phyloP scores from a whole-genome alignment of 192 early-diverging fungal species.

The Jimgerdemannia lactiflua region DNA sequence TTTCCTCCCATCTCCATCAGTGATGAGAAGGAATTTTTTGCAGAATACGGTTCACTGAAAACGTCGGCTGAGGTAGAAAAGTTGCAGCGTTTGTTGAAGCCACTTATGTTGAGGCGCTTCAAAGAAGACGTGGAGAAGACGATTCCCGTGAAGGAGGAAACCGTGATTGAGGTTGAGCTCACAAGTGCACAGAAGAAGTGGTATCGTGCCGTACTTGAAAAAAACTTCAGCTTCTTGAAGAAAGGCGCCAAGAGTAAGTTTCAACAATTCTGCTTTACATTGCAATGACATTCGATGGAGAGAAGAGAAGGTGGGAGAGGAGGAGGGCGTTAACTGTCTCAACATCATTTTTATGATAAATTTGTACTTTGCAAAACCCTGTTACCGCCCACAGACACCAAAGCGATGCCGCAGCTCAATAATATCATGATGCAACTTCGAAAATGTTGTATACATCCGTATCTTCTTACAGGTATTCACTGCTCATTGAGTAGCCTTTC shows the following conservation, averaged over 20 bases:
- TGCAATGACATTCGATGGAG: no score
- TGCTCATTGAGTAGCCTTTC: not conserved
- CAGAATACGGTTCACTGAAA: constrained; percentile 65
- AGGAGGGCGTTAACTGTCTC: not conserved
- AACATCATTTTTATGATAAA: not conserved
- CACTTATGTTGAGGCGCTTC: constrained; percentile 81
- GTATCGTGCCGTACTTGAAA: constrained; percentile 82
- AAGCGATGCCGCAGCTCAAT: constrained; percentile 69
- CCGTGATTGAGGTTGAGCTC: constrained; percentile 86
- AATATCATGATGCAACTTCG: constrained; percentile 90
- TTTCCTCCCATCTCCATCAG: constrained; percentile 10
- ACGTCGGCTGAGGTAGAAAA: constrained; percentile 76
- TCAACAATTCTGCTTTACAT: constrained; percentile 7
- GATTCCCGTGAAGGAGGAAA: constrained; percentile 88
- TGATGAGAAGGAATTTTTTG: constrained; percentile 64
- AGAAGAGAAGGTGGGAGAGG: not conserved
- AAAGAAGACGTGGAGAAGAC: constrained; percentile 90
- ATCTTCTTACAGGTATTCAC: constrained; percentile 54
- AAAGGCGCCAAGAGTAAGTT: constrained; percentile 60
- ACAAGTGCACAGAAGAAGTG: constrained; percentile 83
- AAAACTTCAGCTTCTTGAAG: constrained; percentile 78
- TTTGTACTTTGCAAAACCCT: not conserved
- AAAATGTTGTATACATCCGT: constrained; percentile 90
- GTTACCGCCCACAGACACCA: constrained; percentile 17
- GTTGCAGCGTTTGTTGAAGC: constrained; percentile 73